Evolutionary conservation across 208 protist species (phyloP).

Genomic region (Leishmania major): DNA sequence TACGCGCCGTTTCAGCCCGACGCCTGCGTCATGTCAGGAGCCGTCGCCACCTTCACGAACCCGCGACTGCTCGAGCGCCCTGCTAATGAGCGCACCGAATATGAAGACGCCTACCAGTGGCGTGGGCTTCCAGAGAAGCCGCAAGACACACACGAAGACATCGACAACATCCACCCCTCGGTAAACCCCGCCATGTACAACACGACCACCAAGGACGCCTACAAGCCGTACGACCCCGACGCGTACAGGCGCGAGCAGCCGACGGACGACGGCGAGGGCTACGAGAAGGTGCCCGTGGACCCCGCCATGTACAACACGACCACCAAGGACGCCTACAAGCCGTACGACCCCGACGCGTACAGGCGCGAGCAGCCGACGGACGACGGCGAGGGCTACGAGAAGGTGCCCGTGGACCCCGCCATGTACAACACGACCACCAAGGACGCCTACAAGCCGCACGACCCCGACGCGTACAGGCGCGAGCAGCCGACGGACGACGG

Average conservation of each 20-base stretch:
- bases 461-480: conserved; percentile 37
- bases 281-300: conserved; percentile 14
- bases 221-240: conserved; percentile 24
- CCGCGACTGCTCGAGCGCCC: background rate
- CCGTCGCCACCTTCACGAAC: background rate
- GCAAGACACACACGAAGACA: background rate
- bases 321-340: conserved; percentile 9
- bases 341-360: conserved; percentile 25
- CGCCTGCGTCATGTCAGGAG: conserved; percentile 1
- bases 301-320: conserved; percentile 25
- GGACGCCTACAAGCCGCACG: conserved; percentile 43
- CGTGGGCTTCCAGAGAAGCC: conserved; percentile 22
- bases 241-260: conserved; percentile 21
- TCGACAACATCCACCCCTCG: conserved; percentile 13
- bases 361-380: conserved; percentile 7
- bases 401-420: conserved; percentile 3
- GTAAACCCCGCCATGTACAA: conserved; percentile 10
- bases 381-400: background rate
- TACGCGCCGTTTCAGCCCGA: no score
- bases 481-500: background rate
- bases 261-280: background rate
- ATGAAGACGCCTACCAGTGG: conserved; percentile 44
- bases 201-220: background rate
- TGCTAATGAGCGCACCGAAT: conserved; percentile 13
- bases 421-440: conserved; percentile 62